phyloP scores from a whole-genome alignment of 2,329 filamentous ascomycete genomes.

The Cordyceps cateniannulata region DNA sequence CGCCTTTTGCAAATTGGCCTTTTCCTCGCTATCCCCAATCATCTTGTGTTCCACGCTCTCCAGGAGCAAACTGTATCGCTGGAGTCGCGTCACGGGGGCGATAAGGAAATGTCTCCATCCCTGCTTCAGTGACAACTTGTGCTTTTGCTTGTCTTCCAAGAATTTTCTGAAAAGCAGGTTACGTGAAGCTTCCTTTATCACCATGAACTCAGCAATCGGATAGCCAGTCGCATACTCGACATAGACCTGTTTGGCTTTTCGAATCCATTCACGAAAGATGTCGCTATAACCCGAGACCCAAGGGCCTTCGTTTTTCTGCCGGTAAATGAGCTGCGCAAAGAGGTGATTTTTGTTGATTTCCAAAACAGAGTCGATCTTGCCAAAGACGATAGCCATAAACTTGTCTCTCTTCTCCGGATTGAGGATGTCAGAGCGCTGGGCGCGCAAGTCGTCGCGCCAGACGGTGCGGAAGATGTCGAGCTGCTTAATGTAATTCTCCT shows the following conservation, averaged over 20 bases:
- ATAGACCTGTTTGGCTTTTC: conserved; percentile 83
- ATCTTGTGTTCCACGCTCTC: conserved; percentile 80
- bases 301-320: conserved; percentile 92
- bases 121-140: conserved; percentile 74
- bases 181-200: conserved; percentile 75
- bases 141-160: conserved; percentile 68
- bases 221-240: conserved; percentile 88
- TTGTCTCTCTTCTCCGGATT: conserved; percentile 68
- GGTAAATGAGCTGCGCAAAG: conserved; percentile 88
- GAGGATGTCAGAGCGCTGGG: conserved; percentile 73
- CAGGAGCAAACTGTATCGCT: conserved; percentile 81
- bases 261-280: conserved; percentile 96
- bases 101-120: conserved; percentile 95
- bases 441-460: conserved; percentile 74
- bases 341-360: conserved; percentile 90
- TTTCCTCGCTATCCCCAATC: conserved; percentile 79
- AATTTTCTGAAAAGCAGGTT: conserved; percentile 86
- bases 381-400: conserved; percentile 83
- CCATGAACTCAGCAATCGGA: conserved; percentile 73
- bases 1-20: conserved; percentile 72
- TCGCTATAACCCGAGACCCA: conserved; percentile 94
- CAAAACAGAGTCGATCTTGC: conserved; percentile 81
- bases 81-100: conserved; percentile 77
- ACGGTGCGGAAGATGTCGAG: conserved; percentile 78
- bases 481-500: conserved; percentile 85